Percentiles rank a stretch among this genome's conserved stretches.
Evolutionary conservation across 2,329 filamentous ascomycete species (phyloP).

Genomic region (Trichoderma hamatum): DNA sequence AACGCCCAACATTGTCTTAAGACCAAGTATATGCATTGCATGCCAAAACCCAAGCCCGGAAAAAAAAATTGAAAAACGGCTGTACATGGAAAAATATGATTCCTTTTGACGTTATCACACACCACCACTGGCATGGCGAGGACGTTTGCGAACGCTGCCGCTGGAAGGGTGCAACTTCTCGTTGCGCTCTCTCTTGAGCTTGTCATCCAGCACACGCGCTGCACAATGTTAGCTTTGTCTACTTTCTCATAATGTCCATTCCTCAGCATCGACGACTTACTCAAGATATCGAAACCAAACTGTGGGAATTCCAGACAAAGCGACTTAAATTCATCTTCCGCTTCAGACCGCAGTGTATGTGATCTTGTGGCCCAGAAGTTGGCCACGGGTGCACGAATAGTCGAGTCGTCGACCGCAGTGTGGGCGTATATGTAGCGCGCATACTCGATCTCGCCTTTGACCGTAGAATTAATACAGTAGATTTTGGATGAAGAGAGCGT

Average conservation of each 20-base stretch:
- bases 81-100: not conserved
- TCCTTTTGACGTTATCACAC: not conserved
- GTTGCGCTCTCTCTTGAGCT: slow-evolving; percentile 65
- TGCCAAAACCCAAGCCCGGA: not conserved
- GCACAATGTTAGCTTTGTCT: slow-evolving; percentile 29
- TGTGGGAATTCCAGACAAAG: slow-evolving; percentile 89
- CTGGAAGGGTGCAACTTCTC: slow-evolving; percentile 59
- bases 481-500: slow-evolving; percentile 85
- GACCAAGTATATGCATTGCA: not conserved
- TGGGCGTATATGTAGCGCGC: slow-evolving; percentile 87
- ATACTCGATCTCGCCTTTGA: slow-evolving; percentile 88
- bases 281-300: slow-evolving; percentile 91
- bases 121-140: slow-evolving; percentile 53
- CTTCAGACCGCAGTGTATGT: slow-evolving; percentile 81
- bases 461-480: slow-evolving; percentile 84
- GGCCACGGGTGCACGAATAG: slow-evolving; percentile 81
- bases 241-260: not conserved
- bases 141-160: slow-evolving; percentile 59
- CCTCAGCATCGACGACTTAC: slow-evolving; percentile 48
- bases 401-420: slow-evolving; percentile 68
- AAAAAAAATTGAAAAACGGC: not conserved
- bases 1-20: not conserved
- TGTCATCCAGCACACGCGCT: slow-evolving; percentile 68
- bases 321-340: slow-evolving; percentile 79
- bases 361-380: slow-evolving; percentile 84